Percentiles rank a stretch among this genome's conserved stretches.
These are phyloP conservation scores for Cystoderma amianthinum DNA, from an alignment of 768 basidiomycete species.

Conservation along the genomic window DNA sequence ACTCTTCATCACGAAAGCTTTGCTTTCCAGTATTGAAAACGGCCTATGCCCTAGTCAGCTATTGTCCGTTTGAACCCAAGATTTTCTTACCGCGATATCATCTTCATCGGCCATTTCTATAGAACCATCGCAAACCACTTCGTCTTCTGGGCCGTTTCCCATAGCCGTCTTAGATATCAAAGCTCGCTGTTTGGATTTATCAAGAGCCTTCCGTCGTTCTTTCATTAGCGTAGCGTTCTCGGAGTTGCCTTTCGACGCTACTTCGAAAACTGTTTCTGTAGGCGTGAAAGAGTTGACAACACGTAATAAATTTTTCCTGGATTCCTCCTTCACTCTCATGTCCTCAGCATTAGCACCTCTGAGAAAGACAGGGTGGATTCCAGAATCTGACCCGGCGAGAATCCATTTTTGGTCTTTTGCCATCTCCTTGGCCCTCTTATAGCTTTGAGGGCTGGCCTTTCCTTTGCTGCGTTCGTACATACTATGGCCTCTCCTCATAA, in stretches of 20 bases:
- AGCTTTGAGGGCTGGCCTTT: slow-evolving; percentile 80
- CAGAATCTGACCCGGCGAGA: slow-evolving; percentile 55
- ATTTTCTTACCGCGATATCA: slow-evolving; percentile 56
- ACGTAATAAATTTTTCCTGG: slow-evolving; percentile 59
- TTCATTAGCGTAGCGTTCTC: slow-evolving; percentile 78
- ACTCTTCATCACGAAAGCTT: slow-evolving; percentile 71
- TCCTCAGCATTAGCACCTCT: slow-evolving; percentile 28
- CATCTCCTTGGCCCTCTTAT: slow-evolving; percentile 87
- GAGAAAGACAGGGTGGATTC: slow-evolving; percentile 66
- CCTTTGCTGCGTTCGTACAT: slow-evolving; percentile 95
- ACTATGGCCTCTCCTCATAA: slow-evolving; percentile 83
- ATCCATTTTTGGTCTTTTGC: slow-evolving; percentile 67
- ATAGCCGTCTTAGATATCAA: slow-evolving; percentile 23
- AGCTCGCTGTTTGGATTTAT: slow-evolving; percentile 51
- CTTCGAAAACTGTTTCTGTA: slow-evolving; percentile 85
- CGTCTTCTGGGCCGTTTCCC: slow-evolving; percentile 24
- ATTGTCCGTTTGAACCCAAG: too few species aligned
- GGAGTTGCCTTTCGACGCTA: slow-evolving; percentile 65
- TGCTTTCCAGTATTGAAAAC: slow-evolving; percentile 58
- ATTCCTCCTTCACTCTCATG: slow-evolving; percentile 38
- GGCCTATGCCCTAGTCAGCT: slow-evolving; percentile 48
- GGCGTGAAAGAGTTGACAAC: slow-evolving; percentile 82
- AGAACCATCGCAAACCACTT: slow-evolving; percentile 22
- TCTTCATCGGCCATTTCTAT: slow-evolving; percentile 75
- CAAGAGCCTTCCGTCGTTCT: slow-evolving; percentile 72